A percentile compares a stretch with the other conserved stretches of the same genome.
These are phyloP conservation scores for Zizania palustris DNA, from an alignment of 202 grass and related monocot species.

Conservation along the genomic window DNA sequence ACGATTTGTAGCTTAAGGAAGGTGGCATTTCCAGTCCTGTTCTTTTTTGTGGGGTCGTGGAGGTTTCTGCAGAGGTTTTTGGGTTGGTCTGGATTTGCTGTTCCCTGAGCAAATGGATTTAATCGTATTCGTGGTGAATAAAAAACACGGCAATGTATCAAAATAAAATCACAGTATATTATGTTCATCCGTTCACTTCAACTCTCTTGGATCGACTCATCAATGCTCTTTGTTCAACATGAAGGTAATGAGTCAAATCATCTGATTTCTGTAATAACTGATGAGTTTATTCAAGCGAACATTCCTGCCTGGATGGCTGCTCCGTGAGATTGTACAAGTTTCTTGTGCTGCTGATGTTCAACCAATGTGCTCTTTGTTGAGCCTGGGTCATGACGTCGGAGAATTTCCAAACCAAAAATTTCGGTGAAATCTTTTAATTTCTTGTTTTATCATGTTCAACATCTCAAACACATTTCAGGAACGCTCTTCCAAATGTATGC, in stretches of 20 bases:
- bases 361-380: neutral
- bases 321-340: neutral
- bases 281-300: neutral
- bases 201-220: neutral
- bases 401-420: too few relatives aligned
- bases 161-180: slow-evolving; percentile 55
- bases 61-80: slow-evolving; percentile 46
- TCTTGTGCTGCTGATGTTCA: neutral
- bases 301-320: neutral
- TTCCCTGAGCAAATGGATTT: slow-evolving; percentile 41
- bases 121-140: slow-evolving; percentile 50
- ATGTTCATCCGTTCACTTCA: neutral
- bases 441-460: too few relatives aligned
- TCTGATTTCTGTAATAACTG: neutral
- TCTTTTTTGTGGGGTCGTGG: slow-evolving; percentile 34
- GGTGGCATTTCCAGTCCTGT: slow-evolving; percentile 49
- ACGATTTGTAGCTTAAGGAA: slow-evolving; percentile 45
- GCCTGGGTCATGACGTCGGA: too few relatives aligned
- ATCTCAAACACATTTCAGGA: too few relatives aligned
- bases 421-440: too few relatives aligned
- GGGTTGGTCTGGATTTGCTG: slow-evolving; percentile 46
- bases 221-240: neutral
- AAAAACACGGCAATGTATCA: slow-evolving; percentile 58
- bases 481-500: too few relatives aligned
- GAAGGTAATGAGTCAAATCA: neutral